These are phyloP conservation scores for Cladosporium phlei DNA, from an alignment of 2,329 filamentous ascomycete genomes.

Conservation along the genomic window DNA sequence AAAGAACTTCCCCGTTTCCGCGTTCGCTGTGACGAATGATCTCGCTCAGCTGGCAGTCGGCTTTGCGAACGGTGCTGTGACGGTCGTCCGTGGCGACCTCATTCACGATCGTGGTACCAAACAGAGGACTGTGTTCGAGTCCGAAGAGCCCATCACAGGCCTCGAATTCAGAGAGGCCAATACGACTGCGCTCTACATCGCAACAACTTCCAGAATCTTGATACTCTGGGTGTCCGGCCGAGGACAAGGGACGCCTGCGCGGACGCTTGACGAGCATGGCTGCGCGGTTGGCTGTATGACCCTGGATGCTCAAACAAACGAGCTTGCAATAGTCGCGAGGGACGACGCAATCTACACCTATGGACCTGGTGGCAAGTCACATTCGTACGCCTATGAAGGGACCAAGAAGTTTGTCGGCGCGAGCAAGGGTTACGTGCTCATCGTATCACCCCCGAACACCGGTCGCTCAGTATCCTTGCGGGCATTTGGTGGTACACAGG, in stretches of 20 bases:
- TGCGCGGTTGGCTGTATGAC: conserved; percentile 96
- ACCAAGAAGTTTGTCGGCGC: conserved; percentile 76
- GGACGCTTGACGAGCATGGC: conserved; percentile 81
- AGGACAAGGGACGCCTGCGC: conserved; percentile 82
- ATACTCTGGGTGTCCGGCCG: conserved; percentile 82
- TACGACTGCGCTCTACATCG: conserved; percentile 79
- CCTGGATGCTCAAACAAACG: conserved; percentile 69
- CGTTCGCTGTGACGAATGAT: conserved; percentile 81
- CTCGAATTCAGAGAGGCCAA: conserved; percentile 67
- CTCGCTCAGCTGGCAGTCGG: conserved; percentile 89
- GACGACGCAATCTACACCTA: conserved; percentile 97
- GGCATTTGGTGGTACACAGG: conserved; percentile 66
- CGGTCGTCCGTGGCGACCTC: conserved; percentile 85
- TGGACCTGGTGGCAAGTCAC: conserved; percentile 74
- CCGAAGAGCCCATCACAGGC: conserved; percentile 91
- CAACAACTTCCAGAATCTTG: conserved; percentile 81
- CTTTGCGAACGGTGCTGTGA: conserved; percentile 92
- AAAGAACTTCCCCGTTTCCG: conserved; percentile 91
- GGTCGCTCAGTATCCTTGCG: conserved; percentile 60
- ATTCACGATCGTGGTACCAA: conserved; percentile 92
- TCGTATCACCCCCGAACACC: conserved; percentile 73
- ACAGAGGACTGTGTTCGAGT: conserved; percentile 92
- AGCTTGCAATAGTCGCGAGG: conserved; percentile 85
- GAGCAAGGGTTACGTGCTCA: conserved; percentile 78
- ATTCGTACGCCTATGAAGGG: conserved; percentile 86